Evolutionary conservation across 2,329 filamentous ascomycete species (phyloP).

Genomic region (Colletotrichum eleusines): DNA sequence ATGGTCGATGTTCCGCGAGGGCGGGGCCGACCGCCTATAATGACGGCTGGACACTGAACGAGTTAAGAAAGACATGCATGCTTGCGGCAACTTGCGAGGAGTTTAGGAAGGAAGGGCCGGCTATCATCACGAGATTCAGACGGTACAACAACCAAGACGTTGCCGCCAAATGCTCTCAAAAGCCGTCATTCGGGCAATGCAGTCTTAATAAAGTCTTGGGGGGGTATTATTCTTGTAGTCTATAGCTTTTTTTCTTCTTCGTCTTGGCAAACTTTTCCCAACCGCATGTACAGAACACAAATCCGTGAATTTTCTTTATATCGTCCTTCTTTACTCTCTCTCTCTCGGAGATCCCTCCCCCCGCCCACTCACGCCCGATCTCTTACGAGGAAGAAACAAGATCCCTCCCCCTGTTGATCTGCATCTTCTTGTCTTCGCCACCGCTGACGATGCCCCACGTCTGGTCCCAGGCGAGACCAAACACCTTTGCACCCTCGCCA

Average conservation of each 20-base stretch:
- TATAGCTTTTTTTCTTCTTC: constrained; percentile 27
- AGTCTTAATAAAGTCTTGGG: constrained; percentile 17
- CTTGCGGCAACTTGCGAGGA: constrained; percentile 23
- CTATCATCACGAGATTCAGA: not conserved
- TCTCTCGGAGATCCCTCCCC: not conserved
- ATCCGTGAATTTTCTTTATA: not conserved
- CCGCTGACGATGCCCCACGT: constrained; percentile 90
- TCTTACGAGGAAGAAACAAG: constrained; percentile 55
- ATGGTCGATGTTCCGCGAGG: not conserved
- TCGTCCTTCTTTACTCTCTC: not conserved
- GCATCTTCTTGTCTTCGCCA: constrained; percentile 93
- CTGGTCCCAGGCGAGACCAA: constrained; percentile 87
- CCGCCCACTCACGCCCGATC: not conserved
- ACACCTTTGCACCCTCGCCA: constrained; percentile 91
- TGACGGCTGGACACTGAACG: not conserved
- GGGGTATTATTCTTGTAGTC: constrained; percentile 42
- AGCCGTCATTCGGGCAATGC: not conserved
- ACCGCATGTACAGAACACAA: constrained; percentile 24
- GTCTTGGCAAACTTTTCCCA: constrained; percentile 38
- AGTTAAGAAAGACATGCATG: not conserved
- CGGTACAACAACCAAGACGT: not conserved
- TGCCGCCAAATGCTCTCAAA: not conserved
- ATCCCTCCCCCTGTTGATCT: constrained; percentile 82
- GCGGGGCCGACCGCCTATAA: not conserved
- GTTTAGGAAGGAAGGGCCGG: constrained; percentile 1